Percentiles rank a stretch among this genome's conserved stretches.
Conservation (phyloP, 768 basidiomycete species). For the Panaeolus papilionaceus region DNA sequence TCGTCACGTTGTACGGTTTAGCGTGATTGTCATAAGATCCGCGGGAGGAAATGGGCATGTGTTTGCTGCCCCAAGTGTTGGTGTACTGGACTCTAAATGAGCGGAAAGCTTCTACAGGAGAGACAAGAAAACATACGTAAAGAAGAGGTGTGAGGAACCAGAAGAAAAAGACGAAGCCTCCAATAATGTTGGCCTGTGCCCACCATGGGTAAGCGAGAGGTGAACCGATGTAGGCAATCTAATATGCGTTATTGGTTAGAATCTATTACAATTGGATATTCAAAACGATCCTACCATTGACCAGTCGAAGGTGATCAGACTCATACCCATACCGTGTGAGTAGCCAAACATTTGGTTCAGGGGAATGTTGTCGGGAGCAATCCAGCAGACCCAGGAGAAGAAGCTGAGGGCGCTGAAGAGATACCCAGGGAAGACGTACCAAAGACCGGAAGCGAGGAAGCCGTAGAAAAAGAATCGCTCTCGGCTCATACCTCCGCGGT, state of each 20-base stretch:
- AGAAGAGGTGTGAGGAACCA: slow-evolving; percentile 70
- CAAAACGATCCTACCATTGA: slow-evolving; percentile 41
- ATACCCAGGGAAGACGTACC: slow-evolving; percentile 79
- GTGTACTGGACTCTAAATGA: slow-evolving; percentile 45
- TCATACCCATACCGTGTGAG: slow-evolving; percentile 68
- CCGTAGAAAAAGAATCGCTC: slow-evolving; percentile 79
- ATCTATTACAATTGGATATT: not conserved
- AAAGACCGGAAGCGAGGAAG: slow-evolving; percentile 60
- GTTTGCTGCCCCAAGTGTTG: slow-evolving; percentile 64
- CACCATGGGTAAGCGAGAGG: slow-evolving; percentile 86
- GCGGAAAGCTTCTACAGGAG: not conserved
- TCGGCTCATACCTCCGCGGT: slow-evolving; percentile 69
- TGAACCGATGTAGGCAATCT: slow-evolving; percentile 69
- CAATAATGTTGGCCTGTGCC: slow-evolving; percentile 75
- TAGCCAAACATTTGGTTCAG: slow-evolving; percentile 84
- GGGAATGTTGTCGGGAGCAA: slow-evolving; percentile 67
- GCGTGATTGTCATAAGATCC: slow-evolving; percentile 73
- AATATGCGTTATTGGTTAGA: not conserved
- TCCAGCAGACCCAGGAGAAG: slow-evolving; percentile 68
- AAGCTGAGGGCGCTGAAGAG: slow-evolving; percentile 69
- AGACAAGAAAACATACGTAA: slow-evolving; percentile 42
- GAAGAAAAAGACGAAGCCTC: slow-evolving; percentile 72
- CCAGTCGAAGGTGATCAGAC: slow-evolving; percentile 85
- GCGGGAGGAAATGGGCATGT: slow-evolving; percentile 70
- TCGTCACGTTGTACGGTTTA: slow-evolving; percentile 58